Percentiles rank a stretch among this genome's conserved stretches.
Conservation (phyloP, 1,139 yeast genomes). For the Pichia sp. region DNA sequence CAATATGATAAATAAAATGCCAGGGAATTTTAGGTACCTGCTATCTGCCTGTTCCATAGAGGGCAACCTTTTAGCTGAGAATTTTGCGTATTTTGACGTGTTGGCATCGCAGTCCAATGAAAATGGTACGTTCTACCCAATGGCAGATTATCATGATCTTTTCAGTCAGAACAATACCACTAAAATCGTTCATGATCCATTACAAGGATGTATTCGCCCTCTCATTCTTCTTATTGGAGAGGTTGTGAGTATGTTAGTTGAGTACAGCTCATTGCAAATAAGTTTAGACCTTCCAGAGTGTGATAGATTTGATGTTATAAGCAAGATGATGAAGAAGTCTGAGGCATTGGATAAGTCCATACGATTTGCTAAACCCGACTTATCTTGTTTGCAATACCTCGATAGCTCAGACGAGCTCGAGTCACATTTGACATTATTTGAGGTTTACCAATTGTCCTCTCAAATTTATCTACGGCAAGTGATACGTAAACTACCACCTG, state of each 20-base stretch:
- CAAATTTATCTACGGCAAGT: constrained; percentile 41
- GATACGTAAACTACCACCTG: constrained; percentile 39
- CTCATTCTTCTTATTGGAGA: constrained; percentile 36
- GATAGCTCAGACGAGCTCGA: constrained; percentile 37
- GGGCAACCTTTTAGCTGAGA: constrained; percentile 34
- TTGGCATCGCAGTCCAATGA: constrained; percentile 32
- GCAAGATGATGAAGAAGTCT: constrained; percentile 15
- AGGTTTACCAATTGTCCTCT: constrained; percentile 41
- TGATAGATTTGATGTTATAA: constrained; percentile 17
- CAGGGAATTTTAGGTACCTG: constrained; percentile 25
- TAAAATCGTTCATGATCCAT: constrained; percentile 31
- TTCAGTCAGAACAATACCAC: constrained; percentile 14
- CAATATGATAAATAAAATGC: constrained; percentile 28
- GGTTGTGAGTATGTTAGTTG: constrained; percentile 28
- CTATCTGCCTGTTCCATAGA: constrained; percentile 27
- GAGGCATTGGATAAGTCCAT: constrained; percentile 31
- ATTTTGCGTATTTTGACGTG: constrained; percentile 40
- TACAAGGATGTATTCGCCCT: constrained; percentile 41
- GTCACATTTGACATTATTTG: constrained; percentile 43
- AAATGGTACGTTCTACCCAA: constrained; percentile 33
- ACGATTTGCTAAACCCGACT: constrained; percentile 35
- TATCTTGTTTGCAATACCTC: constrained; percentile 33
- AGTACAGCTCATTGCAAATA: constrained; percentile 15
- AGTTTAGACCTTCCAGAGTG: constrained; percentile 18
- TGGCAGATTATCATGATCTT: constrained; percentile 28